A percentile compares a stretch with the other conserved stretches of the same genome.
Evolutionary conservation across 2,329 filamentous ascomycete species (phyloP).

Genomic region (Talaromyces pinophilus): DNA sequence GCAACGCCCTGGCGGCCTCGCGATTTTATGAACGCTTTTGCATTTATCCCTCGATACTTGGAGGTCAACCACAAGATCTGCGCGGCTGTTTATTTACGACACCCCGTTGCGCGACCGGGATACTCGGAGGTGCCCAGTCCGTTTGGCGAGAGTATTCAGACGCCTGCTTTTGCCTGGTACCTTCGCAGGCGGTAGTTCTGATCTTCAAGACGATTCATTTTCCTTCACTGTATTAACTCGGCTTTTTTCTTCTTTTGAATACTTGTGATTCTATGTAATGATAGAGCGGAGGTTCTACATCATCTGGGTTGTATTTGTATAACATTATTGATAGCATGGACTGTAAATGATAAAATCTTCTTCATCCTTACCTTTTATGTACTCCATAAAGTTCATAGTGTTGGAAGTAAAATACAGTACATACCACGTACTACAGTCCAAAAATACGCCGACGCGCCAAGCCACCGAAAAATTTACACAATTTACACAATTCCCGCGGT

Average conservation of each 20-base stretch:
- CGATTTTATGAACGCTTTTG: constrained; percentile 85
- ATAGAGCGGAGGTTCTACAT: constrained; percentile 2
- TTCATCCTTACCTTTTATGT: not conserved
- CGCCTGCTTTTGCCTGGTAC: constrained; percentile 93
- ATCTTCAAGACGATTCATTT: not conserved
- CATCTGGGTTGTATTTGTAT: constrained; percentile 12
- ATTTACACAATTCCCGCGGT: not conserved
- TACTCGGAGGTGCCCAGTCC: constrained; percentile 82
- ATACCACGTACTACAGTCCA: not conserved
- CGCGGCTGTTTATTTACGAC: constrained; percentile 88
- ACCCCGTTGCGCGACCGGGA: constrained; percentile 85
- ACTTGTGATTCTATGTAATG: not conserved
- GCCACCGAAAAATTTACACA: constrained; percentile 13
- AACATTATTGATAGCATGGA: constrained; percentile 5
- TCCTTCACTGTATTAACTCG: constrained; percentile 40
- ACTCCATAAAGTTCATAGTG: not conserved
- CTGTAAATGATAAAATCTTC: not conserved
- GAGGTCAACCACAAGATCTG: constrained; percentile 98
- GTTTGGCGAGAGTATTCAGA: constrained; percentile 68
- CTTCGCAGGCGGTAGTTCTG: constrained; percentile 66
- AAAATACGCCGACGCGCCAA: not conserved
- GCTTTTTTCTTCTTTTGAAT: constrained; percentile 27
- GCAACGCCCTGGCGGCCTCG: constrained; percentile 86
- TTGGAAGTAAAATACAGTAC: not conserved
- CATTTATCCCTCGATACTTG: constrained; percentile 90